Evolutionary conservation across 768 basidiomycete genomes (phyloP), one percentile per base, ranked within the genome.

Genomic region (Amanita fuliginea): DNA sequence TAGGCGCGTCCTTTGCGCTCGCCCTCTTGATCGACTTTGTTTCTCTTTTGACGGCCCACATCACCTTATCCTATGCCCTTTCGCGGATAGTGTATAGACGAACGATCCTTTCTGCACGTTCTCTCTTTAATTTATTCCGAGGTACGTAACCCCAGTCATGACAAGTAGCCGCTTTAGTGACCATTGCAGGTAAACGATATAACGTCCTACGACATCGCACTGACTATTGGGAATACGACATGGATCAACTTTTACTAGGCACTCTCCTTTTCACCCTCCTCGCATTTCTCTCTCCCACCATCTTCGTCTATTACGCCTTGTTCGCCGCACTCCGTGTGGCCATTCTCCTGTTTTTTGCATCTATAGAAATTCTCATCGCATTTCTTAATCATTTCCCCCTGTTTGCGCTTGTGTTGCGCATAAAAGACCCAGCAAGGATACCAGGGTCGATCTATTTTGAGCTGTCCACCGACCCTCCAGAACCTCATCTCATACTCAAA

Each of bases 161-260:
- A 4, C 24, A 3, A 22, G 8, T 6, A 26, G n/a, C 26, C 32
- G 32, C 9, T 9, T 28, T 35, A 13, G 14, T 35, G 19, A 34
- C 34, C 19, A 21, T 36, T 1, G 34, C 34, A 47, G 46, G 93
- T 86, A 97, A 89, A 65, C 76, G 92, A 42, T 83, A 79, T 59
- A 98, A 98, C 60, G 78, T 83, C 7, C 69, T 99, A 5, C 80
- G 94, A 28, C 77, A 85, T 46, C 80, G 94, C n/a, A 83, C 81
- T 3, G 96, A 98, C 59, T 77, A 84, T 0, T 92, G 88, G 79
- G 77, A 83, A 49, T 98, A 96, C 57, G 88, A 92, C 47, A 73
- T 93, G 22, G 95, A 98, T 62, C 92, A 97, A 60, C 76, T 98
- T 2, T 71, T 98, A n/a, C 84, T 97, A 32, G 95, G 95, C 4